phyloP scores from a whole-genome alignment of 176 grass and related monocot genomes.

The Hsuehochloa calcarea region DNA sequence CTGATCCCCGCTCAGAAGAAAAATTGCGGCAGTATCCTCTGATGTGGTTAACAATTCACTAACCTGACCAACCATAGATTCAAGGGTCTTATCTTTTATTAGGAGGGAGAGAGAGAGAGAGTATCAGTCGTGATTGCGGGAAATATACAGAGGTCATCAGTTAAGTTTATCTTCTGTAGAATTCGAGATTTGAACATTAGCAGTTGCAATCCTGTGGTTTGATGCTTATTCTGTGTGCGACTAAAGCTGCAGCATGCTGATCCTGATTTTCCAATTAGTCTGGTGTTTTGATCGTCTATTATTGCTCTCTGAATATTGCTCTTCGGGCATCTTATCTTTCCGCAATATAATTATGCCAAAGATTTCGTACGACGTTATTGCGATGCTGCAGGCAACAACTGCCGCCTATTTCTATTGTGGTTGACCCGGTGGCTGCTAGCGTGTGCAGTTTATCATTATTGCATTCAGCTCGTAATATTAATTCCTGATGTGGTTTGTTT shows the following conservation, averaged over 20 bases:
- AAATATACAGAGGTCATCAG: conserved; percentile 23
- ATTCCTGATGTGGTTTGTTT: neutral
- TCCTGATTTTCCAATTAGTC: neutral
- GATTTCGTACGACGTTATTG: neutral
- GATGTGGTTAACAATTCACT: conserved; percentile 38
- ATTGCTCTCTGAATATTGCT: neutral
- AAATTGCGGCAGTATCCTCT: neutral
- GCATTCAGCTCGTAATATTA: neutral
- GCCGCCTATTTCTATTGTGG: neutral
- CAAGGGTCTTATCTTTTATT: conserved; percentile 26
- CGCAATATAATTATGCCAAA: neutral
- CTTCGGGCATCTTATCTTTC: neutral
- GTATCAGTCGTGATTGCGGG: neutral
- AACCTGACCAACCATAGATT: conserved; percentile 54
- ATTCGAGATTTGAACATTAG: conserved; percentile 20
- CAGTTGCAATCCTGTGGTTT: neutral
- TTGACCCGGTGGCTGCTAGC: neutral
- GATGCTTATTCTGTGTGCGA: conserved; percentile 1
- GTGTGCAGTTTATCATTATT: neutral
- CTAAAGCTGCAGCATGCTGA: neutral
- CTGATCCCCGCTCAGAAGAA: neutral
- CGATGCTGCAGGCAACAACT: neutral
- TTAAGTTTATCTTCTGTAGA: conserved; percentile 25
- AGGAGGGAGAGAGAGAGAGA: neutral
- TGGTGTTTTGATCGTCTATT: neutral